Evolutionary conservation across 768 basidiomycete genomes (phyloP), one percentile per base, ranked within the genome.

Genomic region (Fomitopsis serialis): DNA sequence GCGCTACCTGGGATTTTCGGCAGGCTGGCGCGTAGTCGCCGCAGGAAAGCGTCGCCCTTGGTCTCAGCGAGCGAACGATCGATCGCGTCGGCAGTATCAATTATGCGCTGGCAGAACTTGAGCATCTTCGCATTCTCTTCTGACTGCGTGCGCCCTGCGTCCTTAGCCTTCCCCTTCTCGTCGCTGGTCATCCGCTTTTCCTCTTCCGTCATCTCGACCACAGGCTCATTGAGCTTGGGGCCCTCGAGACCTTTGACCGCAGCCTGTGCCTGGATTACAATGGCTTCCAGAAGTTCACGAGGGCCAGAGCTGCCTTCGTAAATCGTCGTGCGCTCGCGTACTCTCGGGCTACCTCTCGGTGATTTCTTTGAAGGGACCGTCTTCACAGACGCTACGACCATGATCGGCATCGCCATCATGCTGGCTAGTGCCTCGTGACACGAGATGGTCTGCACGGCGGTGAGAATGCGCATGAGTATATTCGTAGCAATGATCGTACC

Each of bases 341-440:
- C 79, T 8, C 78, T 73, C 15, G 77, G 69, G 55, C 72, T 74
- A 45, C 72, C 68, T 48, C 70, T 74, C 21, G 72, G 63, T 7
- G 70, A 64, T 60, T 76, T 80, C 73, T 80, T 84, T n/a, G 80
- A 72, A 3, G 74, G 73, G n/a, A 83, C 72, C 6, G 77, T 72
- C 64, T 87, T 87, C 48, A 83, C 78, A 19, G 86, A 86, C 4
- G 78, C 74, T 19, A 83, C 80, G n/a, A 84, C 83, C 92, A 94
- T 94, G 64, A 91, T 92, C 6, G 93, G 92, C 92, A 95, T 96
- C 1, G 91, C 92, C 83, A 96, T 91, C 88, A 95, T 94, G 56
- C 89, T 91, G 15, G 92, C 92, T 37, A 97, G 71, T 5, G 92
- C 88, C 74, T 96, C 95, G 57, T 97, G 94, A 59, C 85, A 86